These are phyloP conservation scores for Flaveria brownii DNA, from an alignment of 129 eudicot species.

Conservation along the genomic window DNA sequence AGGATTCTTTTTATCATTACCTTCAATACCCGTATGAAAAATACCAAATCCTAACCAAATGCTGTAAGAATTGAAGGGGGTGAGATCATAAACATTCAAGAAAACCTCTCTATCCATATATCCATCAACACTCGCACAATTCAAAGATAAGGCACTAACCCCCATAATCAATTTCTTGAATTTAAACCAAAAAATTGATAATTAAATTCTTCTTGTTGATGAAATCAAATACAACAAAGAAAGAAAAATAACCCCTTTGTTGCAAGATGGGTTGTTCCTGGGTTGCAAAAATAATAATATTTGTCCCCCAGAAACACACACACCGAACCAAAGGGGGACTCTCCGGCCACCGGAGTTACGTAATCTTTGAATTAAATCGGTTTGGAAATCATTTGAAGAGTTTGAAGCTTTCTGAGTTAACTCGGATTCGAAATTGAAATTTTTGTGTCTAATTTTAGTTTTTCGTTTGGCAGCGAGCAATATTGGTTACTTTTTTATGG, in stretches of 20 bases:
- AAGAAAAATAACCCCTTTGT: constrained; percentile 33
- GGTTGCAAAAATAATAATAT: constrained; percentile 15
- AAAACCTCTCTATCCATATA: constrained; percentile 41
- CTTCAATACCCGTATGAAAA: constrained; percentile 74
- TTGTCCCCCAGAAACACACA: constrained; percentile 40
- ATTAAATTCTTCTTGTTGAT: neutral
- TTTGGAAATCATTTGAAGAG: neutral
- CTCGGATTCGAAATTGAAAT: constrained; percentile 1
- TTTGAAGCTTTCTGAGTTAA: constrained; percentile 17
- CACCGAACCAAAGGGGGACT: constrained; percentile 36
- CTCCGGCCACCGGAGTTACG: constrained; percentile 36
- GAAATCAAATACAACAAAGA: neutral
- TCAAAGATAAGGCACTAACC: constrained; percentile 25
- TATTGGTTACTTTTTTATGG: constrained; percentile 23
- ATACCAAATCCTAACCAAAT: constrained; percentile 63
- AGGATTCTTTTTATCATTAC: constrained; percentile 18
- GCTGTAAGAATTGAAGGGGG: constrained; percentile 55
- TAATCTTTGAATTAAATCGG: constrained; percentile 17
- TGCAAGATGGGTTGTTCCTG: constrained; percentile 39
- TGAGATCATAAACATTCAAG: constrained; percentile 64
- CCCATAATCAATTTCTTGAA: constrained; percentile 37
- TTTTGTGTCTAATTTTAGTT: constrained; percentile 16
- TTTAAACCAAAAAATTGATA: neutral
- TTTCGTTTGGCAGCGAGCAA: constrained; percentile 11
- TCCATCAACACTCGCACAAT: constrained; percentile 22